Percentiles rank a stretch among this genome's conserved stretches.
phyloP scores from a whole-genome alignment of 78 protist genomes.

The Dictyostelium citrinum region DNA sequence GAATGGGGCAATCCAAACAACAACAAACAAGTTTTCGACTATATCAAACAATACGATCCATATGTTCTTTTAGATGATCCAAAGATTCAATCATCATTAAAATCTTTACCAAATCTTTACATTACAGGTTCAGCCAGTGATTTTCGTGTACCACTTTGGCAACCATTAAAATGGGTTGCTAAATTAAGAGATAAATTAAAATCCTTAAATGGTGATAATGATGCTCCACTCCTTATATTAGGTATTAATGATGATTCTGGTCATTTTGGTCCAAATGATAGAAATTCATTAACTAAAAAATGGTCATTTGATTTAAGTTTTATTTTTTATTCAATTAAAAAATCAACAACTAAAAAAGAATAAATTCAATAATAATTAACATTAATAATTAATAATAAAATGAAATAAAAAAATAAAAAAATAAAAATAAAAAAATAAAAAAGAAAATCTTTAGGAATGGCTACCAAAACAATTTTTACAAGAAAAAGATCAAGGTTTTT shows the following conservation, averaged over 20 bases:
- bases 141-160: constrained; percentile 83
- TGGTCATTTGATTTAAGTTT: constrained; percentile 27
- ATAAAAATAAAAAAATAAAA: too few relatives aligned
- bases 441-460: background rate
- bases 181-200: constrained; percentile 52
- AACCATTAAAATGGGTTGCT: constrained; percentile 60
- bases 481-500: too few relatives aligned
- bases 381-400: too few relatives aligned
- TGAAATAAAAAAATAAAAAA: too few relatives aligned
- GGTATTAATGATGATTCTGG: constrained; percentile 24
- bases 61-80: constrained; percentile 17
- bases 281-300: background rate
- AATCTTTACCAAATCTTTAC: constrained; percentile 45
- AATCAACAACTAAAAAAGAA: background rate
- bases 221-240: background rate
- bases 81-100: background rate
- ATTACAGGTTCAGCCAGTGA: constrained; percentile 59
- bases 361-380: too few relatives aligned
- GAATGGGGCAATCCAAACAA: constrained; percentile 91
- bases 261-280: constrained; percentile 49
- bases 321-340: constrained; percentile 27
- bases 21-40: background rate
- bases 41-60: constrained; percentile 83
- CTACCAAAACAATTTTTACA: too few relatives aligned
- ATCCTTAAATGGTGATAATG: background rate